Conservation (phyloP, 305 asterid species). For the Withania somnifera region DNA sequence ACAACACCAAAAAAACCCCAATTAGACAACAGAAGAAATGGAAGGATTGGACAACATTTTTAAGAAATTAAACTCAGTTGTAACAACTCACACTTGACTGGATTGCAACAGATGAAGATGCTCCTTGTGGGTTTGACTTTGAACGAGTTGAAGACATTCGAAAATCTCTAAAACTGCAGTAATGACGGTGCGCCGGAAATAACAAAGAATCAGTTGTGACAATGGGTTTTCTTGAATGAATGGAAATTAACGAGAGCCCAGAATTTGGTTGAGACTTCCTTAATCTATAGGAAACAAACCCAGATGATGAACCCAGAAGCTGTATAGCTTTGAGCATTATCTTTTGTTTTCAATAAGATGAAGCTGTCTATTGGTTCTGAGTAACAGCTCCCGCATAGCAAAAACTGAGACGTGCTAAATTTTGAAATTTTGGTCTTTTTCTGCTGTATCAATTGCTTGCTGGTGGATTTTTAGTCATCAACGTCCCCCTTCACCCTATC, state of each 20-base stretch:
- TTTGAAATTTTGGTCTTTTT: no score
- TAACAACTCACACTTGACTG: constrained; percentile 40
- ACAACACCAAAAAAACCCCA: no score
- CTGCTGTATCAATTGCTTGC: no score
- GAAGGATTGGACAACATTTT: no score
- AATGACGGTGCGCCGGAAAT: constrained; percentile 18
- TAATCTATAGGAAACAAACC: constrained; percentile 37
- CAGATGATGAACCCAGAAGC: constrained; percentile 61
- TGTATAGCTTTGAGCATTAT: constrained; percentile 66
- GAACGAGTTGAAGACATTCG: constrained; percentile 47
- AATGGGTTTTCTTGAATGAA: constrained; percentile 24
- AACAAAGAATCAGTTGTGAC: constrained; percentile 7
- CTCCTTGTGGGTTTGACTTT: constrained; percentile 38
- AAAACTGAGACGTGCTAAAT: not conserved
- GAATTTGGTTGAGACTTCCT: constrained; percentile 35
- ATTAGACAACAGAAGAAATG: no score
- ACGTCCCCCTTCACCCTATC: not conserved
- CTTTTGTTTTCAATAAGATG: constrained; percentile 3
- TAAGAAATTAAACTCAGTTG: no score
- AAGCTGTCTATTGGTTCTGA: not conserved
- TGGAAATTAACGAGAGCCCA: constrained; percentile 25
- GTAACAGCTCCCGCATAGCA: not conserved
- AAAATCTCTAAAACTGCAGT: constrained; percentile 22
- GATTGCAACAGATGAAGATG: constrained; percentile 26
- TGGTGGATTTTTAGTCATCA: not conserved